These are phyloP conservation scores for Debaryomyces fabryi DNA, from an alignment of 1,139 yeast genomes.

Conservation along the genomic window DNA sequence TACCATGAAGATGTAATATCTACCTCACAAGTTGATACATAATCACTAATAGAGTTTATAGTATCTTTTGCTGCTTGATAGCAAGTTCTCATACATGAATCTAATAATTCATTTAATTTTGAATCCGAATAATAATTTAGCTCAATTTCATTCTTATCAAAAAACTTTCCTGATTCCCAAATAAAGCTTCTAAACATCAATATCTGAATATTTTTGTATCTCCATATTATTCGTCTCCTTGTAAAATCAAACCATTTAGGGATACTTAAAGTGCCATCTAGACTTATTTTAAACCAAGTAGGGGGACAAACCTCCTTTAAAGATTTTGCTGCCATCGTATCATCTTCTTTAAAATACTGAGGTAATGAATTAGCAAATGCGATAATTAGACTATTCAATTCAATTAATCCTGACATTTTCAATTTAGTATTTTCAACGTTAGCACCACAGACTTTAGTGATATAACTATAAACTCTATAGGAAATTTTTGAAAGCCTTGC, in stretches of 20 bases:
- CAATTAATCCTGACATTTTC: constrained; percentile 49
- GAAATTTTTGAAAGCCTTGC: constrained; percentile 54
- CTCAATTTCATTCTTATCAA: not conserved
- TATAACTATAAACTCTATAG: constrained; percentile 49
- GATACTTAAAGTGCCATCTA: constrained; percentile 7
- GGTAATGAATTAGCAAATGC: constrained; percentile 50
- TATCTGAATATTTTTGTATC: constrained; percentile 57
- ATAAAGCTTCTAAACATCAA: constrained; percentile 57
- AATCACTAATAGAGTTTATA: constrained; percentile 50
- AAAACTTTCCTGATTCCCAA: constrained; percentile 46
- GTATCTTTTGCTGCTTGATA: constrained; percentile 56
- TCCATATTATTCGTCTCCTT: constrained; percentile 54
- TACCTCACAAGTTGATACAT: constrained; percentile 33
- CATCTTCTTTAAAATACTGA: constrained; percentile 46
- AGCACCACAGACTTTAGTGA: constrained; percentile 17
- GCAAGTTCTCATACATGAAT: constrained; percentile 54
- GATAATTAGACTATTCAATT: constrained; percentile 47
- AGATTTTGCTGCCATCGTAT: constrained; percentile 22
- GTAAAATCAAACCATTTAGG: constrained; percentile 51
- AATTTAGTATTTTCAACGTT: constrained; percentile 22
- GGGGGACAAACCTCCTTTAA: constrained; percentile 19
- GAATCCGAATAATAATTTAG: constrained; percentile 27
- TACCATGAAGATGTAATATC: constrained; percentile 57
- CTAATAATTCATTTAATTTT: constrained; percentile 34
- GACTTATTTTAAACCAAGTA: constrained; percentile 8